Evolutionary conservation across 2,329 filamentous ascomycete species (phyloP), one percentile per base, ranked within the genome.

Genomic region (Stylonectria norvegica): DNA sequence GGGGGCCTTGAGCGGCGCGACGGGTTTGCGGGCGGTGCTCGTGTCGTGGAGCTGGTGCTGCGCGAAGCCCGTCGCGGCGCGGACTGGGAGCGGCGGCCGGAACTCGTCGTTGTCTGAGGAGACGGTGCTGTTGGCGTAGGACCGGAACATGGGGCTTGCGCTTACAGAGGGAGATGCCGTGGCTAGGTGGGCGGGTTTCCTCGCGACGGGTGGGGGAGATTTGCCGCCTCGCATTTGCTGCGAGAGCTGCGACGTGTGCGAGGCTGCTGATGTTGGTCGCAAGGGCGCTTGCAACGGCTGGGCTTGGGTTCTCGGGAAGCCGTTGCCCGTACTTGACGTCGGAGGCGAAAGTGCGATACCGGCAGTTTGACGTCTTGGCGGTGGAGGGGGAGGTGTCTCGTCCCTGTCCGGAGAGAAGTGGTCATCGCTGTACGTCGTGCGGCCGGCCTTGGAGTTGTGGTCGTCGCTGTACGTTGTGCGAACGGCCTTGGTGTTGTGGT

Each of bases 111-210:
- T 38, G 30, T 58, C 52, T 17, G 52, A 50, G n/a, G 50, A 38
- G n/a, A 39, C 34, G 17, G 36, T 46, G 20, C 42, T 46, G 20
- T 10, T 42, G 16, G 29, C 25, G 15, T 32, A 14, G 20, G 17
- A 28, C 16, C 52, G 52, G 9, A 45, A 32, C 7, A 34, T 42
- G n/a, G 57, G 51, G 34, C 53, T 58, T 18, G 52, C 43, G 34
- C 53, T 58, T 18, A 50, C 43, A 14, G 38, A 40, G 2, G 57
- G 59, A 3, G 60, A 58, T 14, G 30, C 30, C 5, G 58, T 55
- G 12, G 64, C 52, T 4, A 81, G 67, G 48, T 80, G 76, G 3
- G 75, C 69, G 2, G 82, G 82, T 53, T 86, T 86, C 58, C 71
- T 77, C 16, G 81, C 82, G 35, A 85, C 69, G 1, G 75, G 75